Evolutionary conservation across 148 eudicot genomes (phyloP).

Genomic region (Mesembryanthemum crystallinum): DNA sequence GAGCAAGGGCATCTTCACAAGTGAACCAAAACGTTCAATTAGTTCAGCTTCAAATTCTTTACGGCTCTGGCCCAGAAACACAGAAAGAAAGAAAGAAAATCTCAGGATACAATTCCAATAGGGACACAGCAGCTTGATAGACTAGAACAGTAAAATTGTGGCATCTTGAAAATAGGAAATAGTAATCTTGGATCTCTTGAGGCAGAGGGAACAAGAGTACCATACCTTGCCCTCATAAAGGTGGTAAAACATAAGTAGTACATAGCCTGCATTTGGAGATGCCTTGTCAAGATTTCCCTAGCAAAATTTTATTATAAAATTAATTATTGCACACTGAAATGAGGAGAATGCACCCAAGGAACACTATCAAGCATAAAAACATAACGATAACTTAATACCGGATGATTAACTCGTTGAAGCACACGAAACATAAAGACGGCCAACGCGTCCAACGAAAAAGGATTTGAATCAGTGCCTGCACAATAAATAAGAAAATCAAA

Average conservation of each 20-base stretch:
- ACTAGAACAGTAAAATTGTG: background rate
- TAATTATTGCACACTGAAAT: background rate
- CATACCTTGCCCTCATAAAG: conserved; percentile 91
- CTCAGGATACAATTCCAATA: background rate
- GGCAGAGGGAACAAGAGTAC: conserved; percentile 2
- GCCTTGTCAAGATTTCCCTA: conserved; percentile 94
- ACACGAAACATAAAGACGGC: conserved; percentile 84
- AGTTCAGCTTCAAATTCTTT: conserved; percentile 81
- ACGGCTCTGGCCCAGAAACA: conserved; percentile 50
- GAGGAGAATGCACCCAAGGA: background rate
- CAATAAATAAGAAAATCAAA: background rate
- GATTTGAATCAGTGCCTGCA: conserved; percentile 86
- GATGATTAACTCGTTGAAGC: conserved; percentile 84
- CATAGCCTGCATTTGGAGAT: conserved; percentile 84
- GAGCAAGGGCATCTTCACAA: conserved; percentile 88
- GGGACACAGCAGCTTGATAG: background rate
- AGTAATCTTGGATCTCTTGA: background rate
- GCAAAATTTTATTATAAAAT: background rate
- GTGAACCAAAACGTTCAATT: conserved; percentile 89
- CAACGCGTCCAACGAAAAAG: conserved; percentile 85
- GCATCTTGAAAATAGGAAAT: background rate
- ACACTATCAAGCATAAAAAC: background rate
- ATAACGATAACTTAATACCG: conserved; percentile 42
- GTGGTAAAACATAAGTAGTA: conserved; percentile 84
- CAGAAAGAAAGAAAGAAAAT: background rate